Base-by-base conservation (phyloP, 164 flowering plant species). In the Vitis cinerea region DNA sequence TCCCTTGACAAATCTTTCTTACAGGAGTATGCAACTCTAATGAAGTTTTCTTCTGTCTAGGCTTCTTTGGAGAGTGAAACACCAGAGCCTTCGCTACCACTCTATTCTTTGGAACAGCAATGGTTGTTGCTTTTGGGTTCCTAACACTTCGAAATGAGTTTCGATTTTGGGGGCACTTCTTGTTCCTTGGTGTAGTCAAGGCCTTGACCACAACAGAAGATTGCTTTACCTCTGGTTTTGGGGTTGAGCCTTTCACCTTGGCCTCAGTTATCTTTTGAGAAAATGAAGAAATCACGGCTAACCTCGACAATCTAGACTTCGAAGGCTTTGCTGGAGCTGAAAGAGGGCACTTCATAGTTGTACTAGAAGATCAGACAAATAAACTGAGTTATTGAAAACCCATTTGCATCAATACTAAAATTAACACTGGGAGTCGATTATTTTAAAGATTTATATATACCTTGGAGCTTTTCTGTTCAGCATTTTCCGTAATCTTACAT, bases 321-420 rank as follows among this genome's bases (percentile, higher is more conserved):
- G 94, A 82, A 50, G 91, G 64, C 74, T 92, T 94, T 37, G 97
- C 83, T 37, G 98, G 99, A 63, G 91, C 99, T 16, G 99, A 84
- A 23, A 54, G 84, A 2, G 97, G 98, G 80, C 93, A 91, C 78
- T 90, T 90, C 77, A 68, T 17, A 7, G 55, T 76, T 27, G 73
- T 61, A 60, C 97, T 88, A 59, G 10, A 79, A 48, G 23, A 69
- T 29, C 15, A 67, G 62, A 71, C 19, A 64, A 27, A 51, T 10
- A 56, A 29, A 37, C 3, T 27, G 3, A 68, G 61, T 71, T 50
- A 79, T 4, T 37, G 16, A 11, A 71, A 62, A 5, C 56, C 15
- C 60, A 64, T 37, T 27, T 13, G 54, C 2, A 51, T 31, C 16
- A 56, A 59, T 55, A 60, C 4, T 23, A 17, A 17, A 15, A 27